Evolutionary conservation across 1,284 basidiomycete species (phyloP), one percentile per base, ranked within the genome.

Genomic region (Tilletia indica): DNA sequence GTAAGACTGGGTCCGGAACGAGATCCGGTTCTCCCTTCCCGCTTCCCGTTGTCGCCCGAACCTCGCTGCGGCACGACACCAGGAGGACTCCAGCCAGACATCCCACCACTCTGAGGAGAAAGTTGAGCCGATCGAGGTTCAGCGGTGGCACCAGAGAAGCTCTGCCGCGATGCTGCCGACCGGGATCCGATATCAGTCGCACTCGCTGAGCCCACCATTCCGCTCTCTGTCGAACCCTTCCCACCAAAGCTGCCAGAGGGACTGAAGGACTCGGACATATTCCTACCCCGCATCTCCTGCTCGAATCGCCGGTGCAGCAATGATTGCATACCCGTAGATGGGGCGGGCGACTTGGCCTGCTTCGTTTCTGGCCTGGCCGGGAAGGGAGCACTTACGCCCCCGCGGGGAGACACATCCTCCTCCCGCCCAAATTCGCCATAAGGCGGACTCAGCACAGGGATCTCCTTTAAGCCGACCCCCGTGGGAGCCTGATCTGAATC

Each of bases 381-480:
- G 56, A 58, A 58, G 3, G 21, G 5, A 25, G 25, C 56, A 5
- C 12, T 31, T n/a, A 4, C 34, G 4, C 56, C 56, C 6, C 56
- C 56, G 21, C 56, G 56, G 34, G 56, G 56, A 4, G 56, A 58
- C 34, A 31, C 21, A 58, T 58, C 56, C 21, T 58, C 21, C 14
- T 21, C 56, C 12, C 3, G 56, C 11, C 56, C 56, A 31, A 58
- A 38, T 6, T 64, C 61, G 34, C 61, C 61, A 19, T 64, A 64
- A 4, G 61, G 61, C 61, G 61, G 61, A 64, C 61, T 64, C 9
- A 64, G 61, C 4, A 64, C 61, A 16, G 61, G 61, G 2, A 64
- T 38, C 34, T 64, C 61, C 16, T 64, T 39, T 16, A 64, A 39
- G 12, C 38, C 39, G 34, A 8, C 61, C 6, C 12, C 34, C 11